Evolutionary conservation across 257 asterid species (phyloP), one percentile per base, ranked within the genome.

Genomic region (Solanum pinnatisectum): DNA sequence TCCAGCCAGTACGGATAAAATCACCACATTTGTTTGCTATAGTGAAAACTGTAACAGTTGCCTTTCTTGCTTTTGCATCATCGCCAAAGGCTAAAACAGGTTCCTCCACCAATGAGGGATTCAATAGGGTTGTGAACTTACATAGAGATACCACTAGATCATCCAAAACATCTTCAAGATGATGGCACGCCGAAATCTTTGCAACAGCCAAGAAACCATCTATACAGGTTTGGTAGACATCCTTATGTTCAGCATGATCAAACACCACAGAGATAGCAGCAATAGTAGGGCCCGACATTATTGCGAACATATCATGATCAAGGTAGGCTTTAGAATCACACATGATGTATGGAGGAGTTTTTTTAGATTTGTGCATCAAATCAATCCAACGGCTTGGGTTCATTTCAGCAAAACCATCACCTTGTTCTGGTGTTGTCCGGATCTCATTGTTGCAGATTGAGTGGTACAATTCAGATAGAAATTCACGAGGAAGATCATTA

Each of bases 231-330:
- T 95, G 98, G 91, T 94, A 95, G 84, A 95, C 98, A 89, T 96
- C 98, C 91, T 96, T 98, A 74, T 95, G 95, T 88, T 96, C 99
- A 40, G 98, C 98, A 88, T 96, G 98, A 88, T 95, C 98, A 86
- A 95, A 96, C 59, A 96, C 99, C 70, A 96, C 98, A 36, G 99
- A 96, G 88, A 96, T 93, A 60, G 99, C 99, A 88, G 99, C 99
- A 92, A 96, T 95, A 52, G 98, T 96, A 27, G 99, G 99, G 84
- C 99, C 99, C 20, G 99, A 96, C 98, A 96, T 94, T 90, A 95
- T 95, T 33, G 99, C 98, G 90, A 96, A 96, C 98, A 96, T 95
- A 93, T 96, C 98, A 85, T 95, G 98, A 92, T 96, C 99, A 87
- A 95, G 98, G 91, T 94, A 90, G 85, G 99, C 94, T 90, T 95